Conservation (phyloP, 441 rosid genomes). For the Adansonia madagascariensis region DNA sequence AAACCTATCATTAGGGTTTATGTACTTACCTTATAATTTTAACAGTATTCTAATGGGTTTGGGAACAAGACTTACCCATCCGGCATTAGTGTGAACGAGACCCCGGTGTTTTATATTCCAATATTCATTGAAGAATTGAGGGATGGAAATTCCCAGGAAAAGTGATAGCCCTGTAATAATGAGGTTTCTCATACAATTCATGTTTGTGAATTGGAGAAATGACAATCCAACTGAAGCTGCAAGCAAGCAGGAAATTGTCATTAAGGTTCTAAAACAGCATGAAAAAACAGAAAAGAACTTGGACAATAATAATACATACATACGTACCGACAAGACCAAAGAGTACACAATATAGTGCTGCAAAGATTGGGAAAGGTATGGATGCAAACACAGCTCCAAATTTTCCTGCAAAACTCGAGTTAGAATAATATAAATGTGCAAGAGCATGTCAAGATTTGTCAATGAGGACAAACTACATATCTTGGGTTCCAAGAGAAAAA, state of each 20-base stretch:
- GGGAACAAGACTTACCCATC: slow-evolving; percentile 49
- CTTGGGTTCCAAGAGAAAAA: background rate
- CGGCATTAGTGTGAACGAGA: slow-evolving; percentile 61
- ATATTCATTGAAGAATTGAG: slow-evolving; percentile 60
- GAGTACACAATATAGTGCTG: slow-evolving; percentile 66
- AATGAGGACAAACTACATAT: no score
- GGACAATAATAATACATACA: background rate
- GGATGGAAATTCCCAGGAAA: slow-evolving; percentile 66
- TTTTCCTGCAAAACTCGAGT: slow-evolving; percentile 48
- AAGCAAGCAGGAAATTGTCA: slow-evolving; percentile 12
- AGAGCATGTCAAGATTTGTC: background rate
- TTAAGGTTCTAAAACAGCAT: background rate
- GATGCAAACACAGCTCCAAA: slow-evolving; percentile 86
- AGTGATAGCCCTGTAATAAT: slow-evolving; percentile 62
- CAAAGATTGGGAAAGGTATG: slow-evolving; percentile 69
- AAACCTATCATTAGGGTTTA: background rate
- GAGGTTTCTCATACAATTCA: slow-evolving; percentile 72
- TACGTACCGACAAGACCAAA: slow-evolving; percentile 63
- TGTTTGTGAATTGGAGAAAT: slow-evolving; percentile 81
- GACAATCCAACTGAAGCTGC: slow-evolving; percentile 73
- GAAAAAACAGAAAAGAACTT: background rate
- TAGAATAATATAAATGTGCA: background rate
- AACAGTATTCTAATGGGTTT: background rate
- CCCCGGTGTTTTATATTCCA: slow-evolving; percentile 52
- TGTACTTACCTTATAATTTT: background rate